Evolutionary conservation across 169 alveolate species (phyloP).

Genomic region (Plasmodium inui): DNA sequence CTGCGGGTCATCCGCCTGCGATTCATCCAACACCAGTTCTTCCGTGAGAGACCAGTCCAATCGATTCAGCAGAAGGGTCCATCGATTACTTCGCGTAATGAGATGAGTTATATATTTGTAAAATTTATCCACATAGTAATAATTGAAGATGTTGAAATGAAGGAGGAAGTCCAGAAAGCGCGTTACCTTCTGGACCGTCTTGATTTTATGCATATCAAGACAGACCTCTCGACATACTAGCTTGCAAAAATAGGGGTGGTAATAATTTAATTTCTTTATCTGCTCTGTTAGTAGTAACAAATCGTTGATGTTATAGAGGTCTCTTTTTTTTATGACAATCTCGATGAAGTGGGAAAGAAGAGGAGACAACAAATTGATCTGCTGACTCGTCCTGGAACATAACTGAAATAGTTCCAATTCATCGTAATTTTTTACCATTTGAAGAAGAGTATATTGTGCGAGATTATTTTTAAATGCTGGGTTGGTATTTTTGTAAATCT

Average conservation of each 20-base stretch:
- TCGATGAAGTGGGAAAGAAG: slow-evolving; percentile 24
- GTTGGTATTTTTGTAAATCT: slow-evolving; percentile 49
- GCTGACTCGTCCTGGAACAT: neutral
- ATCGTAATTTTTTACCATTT: slow-evolving; percentile 25
- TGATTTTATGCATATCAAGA: slow-evolving; percentile 34
- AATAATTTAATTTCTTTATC: slow-evolving; percentile 34
- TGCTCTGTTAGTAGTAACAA: slow-evolving; percentile 18
- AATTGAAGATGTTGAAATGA: slow-evolving; percentile 41
- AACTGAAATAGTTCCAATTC: slow-evolving; percentile 26
- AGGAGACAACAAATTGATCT: neutral
- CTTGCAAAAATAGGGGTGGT: slow-evolving; percentile 54
- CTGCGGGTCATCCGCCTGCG: neutral
- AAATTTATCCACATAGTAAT: slow-evolving; percentile 30
- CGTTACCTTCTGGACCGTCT: neutral
- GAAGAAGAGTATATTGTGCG: slow-evolving; percentile 11
- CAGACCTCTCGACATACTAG: slow-evolving; percentile 46
- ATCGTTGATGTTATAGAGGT: slow-evolving; percentile 14
- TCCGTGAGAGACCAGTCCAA: neutral
- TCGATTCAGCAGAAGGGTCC: neutral
- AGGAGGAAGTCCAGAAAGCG: slow-evolving; percentile 30
- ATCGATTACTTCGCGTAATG: neutral
- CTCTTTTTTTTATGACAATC: slow-evolving; percentile 41
- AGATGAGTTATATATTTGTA: slow-evolving; percentile 34
- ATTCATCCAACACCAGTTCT: neutral
- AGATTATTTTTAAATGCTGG: slow-evolving; percentile 60